phyloP scores from a whole-genome alignment of 192 early-diverging fungal genomes.

The Backusella macrospora region DNA sequence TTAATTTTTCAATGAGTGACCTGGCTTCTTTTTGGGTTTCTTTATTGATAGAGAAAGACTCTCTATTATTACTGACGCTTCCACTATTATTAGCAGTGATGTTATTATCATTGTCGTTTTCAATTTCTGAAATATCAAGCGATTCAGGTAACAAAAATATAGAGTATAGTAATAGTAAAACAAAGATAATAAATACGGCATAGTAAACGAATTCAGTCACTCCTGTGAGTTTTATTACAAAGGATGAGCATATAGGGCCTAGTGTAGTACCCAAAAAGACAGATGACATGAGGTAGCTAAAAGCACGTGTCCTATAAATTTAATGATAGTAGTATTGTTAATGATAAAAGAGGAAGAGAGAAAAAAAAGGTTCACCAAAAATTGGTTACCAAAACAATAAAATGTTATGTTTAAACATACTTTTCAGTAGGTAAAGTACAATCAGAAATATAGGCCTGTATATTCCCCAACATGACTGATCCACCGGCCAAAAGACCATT shows the following conservation, averaged over 20 bases:
- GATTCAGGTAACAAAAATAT: background rate
- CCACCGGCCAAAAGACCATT: slow-evolving; percentile 32
- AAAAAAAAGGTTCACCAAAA: too few species aligned
- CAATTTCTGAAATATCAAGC: background rate
- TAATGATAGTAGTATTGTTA: background rate
- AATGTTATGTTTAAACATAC: background rate
- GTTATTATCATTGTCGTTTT: background rate
- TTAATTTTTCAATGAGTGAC: slow-evolving; percentile 25
- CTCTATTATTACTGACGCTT: background rate
- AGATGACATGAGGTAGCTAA: slow-evolving; percentile 19
- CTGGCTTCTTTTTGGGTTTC: background rate
- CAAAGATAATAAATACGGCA: background rate
- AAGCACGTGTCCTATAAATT: slow-evolving; percentile 4
- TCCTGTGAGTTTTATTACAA: background rate
- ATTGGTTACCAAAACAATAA: background rate
- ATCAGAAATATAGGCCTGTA: slow-evolving; percentile 42
- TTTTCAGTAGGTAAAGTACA: slow-evolving; percentile 25
- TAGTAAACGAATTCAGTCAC: background rate
- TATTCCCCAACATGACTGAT: slow-evolving; percentile 21
- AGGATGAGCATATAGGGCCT: background rate
- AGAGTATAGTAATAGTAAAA: background rate
- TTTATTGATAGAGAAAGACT: background rate
- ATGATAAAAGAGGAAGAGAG: too few species aligned
- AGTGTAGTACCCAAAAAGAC: slow-evolving; percentile 17
- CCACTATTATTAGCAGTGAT: too few species aligned